Percentiles rank a stretch among this genome's conserved stretches.
Conservation (phyloP, 1,284 basidiomycete species). For the Fistulinella staudtii region DNA sequence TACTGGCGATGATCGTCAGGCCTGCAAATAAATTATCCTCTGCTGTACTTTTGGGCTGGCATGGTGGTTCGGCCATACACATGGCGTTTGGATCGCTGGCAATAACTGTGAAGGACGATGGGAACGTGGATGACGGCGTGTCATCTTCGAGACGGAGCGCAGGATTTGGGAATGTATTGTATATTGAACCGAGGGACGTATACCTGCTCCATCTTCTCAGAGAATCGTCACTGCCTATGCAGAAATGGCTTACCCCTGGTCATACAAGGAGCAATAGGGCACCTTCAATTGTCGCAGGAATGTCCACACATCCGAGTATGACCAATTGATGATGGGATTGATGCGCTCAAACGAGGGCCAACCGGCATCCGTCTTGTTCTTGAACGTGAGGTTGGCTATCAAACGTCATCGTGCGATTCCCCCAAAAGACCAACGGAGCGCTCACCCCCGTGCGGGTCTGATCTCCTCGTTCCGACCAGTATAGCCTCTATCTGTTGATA, state of each 20-base stretch:
- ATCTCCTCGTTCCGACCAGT: slow-evolving; percentile 82
- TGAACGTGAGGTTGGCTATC: slow-evolving; percentile 62
- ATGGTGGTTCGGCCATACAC: slow-evolving; percentile 13
- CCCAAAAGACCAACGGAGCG: slow-evolving; percentile 12
- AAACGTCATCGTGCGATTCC: slow-evolving; percentile 1
- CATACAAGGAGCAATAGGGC: slow-evolving; percentile 87
- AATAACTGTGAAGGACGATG: slow-evolving; percentile 17
- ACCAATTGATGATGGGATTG: slow-evolving; percentile 96
- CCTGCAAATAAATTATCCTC: slow-evolving; percentile 4
- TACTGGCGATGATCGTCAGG: slow-evolving; percentile 23
- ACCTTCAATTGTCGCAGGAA: slow-evolving; percentile 77
- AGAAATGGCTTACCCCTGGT: slow-evolving; percentile 70
- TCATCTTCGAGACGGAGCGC: slow-evolving; percentile 50
- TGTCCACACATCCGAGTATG: slow-evolving; percentile 85
- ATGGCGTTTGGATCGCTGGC: slow-evolving; percentile 18
- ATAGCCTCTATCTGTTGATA: slow-evolving; percentile 74
- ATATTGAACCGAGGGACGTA: slow-evolving; percentile 93
- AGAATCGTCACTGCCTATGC: not conserved
- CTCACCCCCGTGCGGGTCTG: slow-evolving; percentile 92
- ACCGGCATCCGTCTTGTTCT: slow-evolving; percentile 77
- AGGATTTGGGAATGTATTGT: slow-evolving; percentile 93
- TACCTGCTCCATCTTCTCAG: slow-evolving; percentile 56
- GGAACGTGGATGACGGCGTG: slow-evolving; percentile 12
- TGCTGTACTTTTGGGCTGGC: not conserved
- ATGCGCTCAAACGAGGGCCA: slow-evolving; percentile 92